A percentile compares a stretch with the other conserved stretches of the same genome.
phyloP scores from a whole-genome alignment of 2,329 filamentous ascomycete genomes.

The Fusarium sp. region DNA sequence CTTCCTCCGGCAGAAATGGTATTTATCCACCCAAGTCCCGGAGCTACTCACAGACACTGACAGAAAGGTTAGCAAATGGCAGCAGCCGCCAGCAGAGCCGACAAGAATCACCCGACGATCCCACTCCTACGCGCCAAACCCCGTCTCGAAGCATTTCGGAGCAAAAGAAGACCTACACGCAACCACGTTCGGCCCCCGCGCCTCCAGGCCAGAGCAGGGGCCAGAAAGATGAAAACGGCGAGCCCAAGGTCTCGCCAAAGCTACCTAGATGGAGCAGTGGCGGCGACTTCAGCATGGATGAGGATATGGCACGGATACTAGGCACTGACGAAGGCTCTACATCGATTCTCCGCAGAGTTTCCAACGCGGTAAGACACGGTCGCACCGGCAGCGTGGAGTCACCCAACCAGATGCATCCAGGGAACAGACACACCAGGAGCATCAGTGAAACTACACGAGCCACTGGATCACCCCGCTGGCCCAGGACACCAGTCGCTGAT shows the following conservation, averaged over 20 bases:
- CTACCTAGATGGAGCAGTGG: slow-evolving; percentile 81
- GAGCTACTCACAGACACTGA: slow-evolving; percentile 18
- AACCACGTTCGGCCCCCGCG: slow-evolving; percentile 66
- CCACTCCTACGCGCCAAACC: slow-evolving; percentile 37
- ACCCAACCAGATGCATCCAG: slow-evolving; percentile 57
- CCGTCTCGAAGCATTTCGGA: slow-evolving; percentile 41
- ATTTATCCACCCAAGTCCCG: slow-evolving; percentile 43
- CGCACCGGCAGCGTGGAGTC: slow-evolving; percentile 83
- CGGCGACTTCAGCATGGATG: slow-evolving; percentile 92
- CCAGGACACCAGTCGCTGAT: slow-evolving; percentile 72
- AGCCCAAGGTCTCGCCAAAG: slow-evolving; percentile 70
- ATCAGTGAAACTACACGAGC: slow-evolving; percentile 75
- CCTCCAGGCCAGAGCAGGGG: slow-evolving; percentile 55
- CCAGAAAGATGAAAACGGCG: slow-evolving; percentile 55
- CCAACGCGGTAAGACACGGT: slow-evolving; percentile 92
- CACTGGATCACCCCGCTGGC: slow-evolving; percentile 75
- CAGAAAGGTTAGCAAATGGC: slow-evolving; percentile 44
- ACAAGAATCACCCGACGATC: slow-evolving; percentile 42
- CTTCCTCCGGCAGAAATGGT: slow-evolving; percentile 57
- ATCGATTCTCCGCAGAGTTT: slow-evolving; percentile 87
- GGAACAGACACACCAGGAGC: slow-evolving; percentile 67
- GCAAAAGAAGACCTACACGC: slow-evolving; percentile 61
- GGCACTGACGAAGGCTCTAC: slow-evolving; percentile 80
- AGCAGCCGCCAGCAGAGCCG: slow-evolving; percentile 39
- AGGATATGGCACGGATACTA: slow-evolving; percentile 92